These are phyloP conservation scores for Wickerhamomyces pijperi DNA, from an alignment of 805 yeast species.

Conservation along the genomic window DNA sequence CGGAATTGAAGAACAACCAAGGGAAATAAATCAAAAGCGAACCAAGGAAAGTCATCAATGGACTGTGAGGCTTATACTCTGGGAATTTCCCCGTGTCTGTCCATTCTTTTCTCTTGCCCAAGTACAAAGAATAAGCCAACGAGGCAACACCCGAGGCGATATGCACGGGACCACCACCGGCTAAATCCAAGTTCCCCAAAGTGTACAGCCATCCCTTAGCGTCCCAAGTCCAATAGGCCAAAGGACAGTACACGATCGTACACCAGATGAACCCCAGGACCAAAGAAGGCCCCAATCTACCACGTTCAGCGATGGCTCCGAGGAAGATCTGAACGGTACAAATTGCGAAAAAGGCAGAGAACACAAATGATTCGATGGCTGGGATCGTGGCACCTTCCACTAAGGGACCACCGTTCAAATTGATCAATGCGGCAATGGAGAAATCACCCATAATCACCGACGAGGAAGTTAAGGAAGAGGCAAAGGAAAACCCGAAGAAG, in stretches of 20 bases:
- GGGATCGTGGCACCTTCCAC: constrained; percentile 49
- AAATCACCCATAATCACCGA: constrained; percentile 76
- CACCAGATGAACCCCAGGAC: constrained; percentile 77
- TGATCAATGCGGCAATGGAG: constrained; percentile 65
- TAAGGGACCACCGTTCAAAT: constrained; percentile 61
- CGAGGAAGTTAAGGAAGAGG: constrained; percentile 60
- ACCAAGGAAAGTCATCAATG: constrained; percentile 80
- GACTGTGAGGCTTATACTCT: constrained; percentile 85
- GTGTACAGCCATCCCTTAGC: constrained; percentile 84
- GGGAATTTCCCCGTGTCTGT: constrained; percentile 30
- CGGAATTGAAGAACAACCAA: constrained; percentile 96
- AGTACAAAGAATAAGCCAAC: constrained; percentile 63
- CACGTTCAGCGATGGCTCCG: constrained; percentile 91
- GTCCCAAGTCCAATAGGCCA: constrained; percentile 94
- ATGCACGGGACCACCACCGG: constrained; percentile 99
- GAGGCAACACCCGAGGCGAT: constrained; percentile 88
- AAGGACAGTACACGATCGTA: constrained; percentile 85
- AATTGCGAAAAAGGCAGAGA: constrained; percentile 81
- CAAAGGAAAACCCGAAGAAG: constrained; percentile 90
- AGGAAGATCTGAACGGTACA: constrained; percentile 84
- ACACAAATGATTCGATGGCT: constrained; percentile 50
- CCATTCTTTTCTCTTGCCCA: constrained; percentile 62
- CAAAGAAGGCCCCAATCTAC: constrained; percentile 74
- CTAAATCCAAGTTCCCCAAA: constrained; percentile 93
- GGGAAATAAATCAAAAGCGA: constrained; percentile 83